Conservation (phyloP, 768 basidiomycete species). For the Mycena epipterygia region DNA sequence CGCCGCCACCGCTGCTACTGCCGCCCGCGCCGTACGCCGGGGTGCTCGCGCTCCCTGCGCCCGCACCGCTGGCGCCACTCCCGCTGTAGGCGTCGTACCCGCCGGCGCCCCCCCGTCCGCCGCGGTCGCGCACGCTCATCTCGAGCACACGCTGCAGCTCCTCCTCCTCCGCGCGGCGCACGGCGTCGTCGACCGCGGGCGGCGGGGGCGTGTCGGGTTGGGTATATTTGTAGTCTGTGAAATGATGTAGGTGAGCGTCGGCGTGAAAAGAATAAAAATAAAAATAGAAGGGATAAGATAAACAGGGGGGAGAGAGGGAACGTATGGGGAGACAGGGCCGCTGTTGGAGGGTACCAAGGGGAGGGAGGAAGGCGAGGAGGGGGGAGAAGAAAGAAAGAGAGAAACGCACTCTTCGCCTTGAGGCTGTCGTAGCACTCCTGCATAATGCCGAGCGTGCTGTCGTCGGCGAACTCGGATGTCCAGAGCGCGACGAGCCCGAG, state of each 20-base stretch:
- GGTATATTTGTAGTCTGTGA: constrained; percentile 80
- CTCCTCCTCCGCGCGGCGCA: constrained; percentile 89
- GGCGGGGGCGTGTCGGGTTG: constrained; percentile 72
- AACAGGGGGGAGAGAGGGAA: background rate
- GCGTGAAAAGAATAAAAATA: constrained; percentile 1
- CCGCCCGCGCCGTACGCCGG: background rate
- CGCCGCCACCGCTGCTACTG: background rate
- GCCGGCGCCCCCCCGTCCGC: constrained; percentile 78
- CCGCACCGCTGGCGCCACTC: background rate
- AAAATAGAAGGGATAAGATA: background rate
- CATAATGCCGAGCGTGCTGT: constrained; percentile 89
- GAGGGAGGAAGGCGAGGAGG: background rate
- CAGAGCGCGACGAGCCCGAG: constrained; percentile 83
- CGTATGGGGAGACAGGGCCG: too few species aligned
- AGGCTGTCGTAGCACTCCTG: constrained; percentile 88
- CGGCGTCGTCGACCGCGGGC: constrained; percentile 81
- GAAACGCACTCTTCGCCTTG: constrained; percentile 80
- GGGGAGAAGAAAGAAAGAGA: background rate
- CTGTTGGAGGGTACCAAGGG: background rate
- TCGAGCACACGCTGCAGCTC: constrained; percentile 94
- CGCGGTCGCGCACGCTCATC: constrained; percentile 93
- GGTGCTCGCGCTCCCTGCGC: background rate
- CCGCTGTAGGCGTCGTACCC: background rate
- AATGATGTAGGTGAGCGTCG: background rate
- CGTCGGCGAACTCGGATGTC: constrained; percentile 87